Evolutionary conservation across 2,329 filamentous ascomycete species (phyloP), one percentile per base, ranked within the genome.

Genomic region (Colletotrichum sp.): DNA sequence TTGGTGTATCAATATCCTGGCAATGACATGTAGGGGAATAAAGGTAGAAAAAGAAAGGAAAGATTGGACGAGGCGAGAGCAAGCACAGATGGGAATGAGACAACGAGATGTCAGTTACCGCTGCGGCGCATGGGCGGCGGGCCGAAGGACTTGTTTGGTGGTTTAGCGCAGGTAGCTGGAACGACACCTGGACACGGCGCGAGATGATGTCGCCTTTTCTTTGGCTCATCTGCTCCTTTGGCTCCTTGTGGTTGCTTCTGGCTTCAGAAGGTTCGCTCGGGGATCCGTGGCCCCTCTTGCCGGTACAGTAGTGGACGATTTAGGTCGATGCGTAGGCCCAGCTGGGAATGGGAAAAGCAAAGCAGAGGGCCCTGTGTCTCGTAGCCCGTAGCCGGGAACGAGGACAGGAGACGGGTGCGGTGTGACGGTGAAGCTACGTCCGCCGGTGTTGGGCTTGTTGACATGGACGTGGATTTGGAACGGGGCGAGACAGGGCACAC

Each of bases 71-170:
- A 76, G 64, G 34, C 59, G 64, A 76, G 70, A 72, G 72, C 36
- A 69, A 74, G 74, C 70, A 76, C 64, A 69, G 70, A 69, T 76
- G 57, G 65, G 32, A 65, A 69, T 74, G 74, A 76, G 74, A 76
- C 74, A 76, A 69, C 74, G 64, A 76, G 48, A 76, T 76, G 74
- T 76, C 74, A 76, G 74, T 76, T 73, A 68, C 74, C 74, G 74
- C 71, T 65, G 52, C 74, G 65, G 70, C 71, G 65, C 74, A 76
- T 76, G 70, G 68, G 48, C 70, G 74, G 30, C 64, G 74, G 74
- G 74, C 70, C 71, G 74, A 44, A 75, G 63, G 52, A 72, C 62
- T 71, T 60, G 18, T 39, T 71, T 68, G 18, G 24, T 63, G 70
- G 57, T 64, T 66, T 74, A 74, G 74, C 70, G 70, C n/a, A 65